Base-by-base conservation (phyloP, 2,329 filamentous ascomycete species). In the Trichoderma endophyticum region DNA sequence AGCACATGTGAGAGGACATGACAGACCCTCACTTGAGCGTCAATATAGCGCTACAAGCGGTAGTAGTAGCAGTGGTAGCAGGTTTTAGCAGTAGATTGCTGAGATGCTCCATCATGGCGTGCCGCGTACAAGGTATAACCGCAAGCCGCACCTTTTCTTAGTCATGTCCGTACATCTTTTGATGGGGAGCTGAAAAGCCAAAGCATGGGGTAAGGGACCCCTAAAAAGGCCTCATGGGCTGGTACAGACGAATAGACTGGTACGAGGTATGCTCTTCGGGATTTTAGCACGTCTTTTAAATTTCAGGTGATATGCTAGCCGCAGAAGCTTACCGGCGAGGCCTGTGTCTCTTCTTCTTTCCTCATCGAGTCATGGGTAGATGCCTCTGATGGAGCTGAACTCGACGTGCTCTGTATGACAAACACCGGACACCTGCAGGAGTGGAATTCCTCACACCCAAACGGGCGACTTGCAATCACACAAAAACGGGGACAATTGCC, bases 321-420 rank as follows among this genome's bases (percentile, higher is more conserved):
- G 48, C 48, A 24, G 43, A 28, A 48, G 48, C 48, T 65, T 51
- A 43, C 18, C 56, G 32, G 39, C 54, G 32, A 24, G 54, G n/a
- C n/a, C 32, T 34, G 30, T 32, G 32, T 57, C 26, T 48, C 65
- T 30, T 21, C 14, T 34, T 60, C 60, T 39, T 60, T 69, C 62
- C 28, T n/a, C 26, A 51, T 60, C 65, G 56, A 60, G 65, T 51
- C 65, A 69, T 59, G 43, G 32, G 54, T 18, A 60, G 56, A 51
- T 34, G 56, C 18, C 6, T 9, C 26, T 26, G 65, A 18, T 32
- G 36, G 56, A 69, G 65, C 56, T 61, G 65, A 69, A 61, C 18
- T 48, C 34, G 60, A 69, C n/a, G 36, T 34, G n/a, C 28, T 70
- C 57, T 62, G 67, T 72, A 66, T 56, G 71, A 72, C 71, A 69